These are phyloP conservation scores for Russula virescens DNA, from an alignment of 768 basidiomycete species.

Conservation along the genomic window DNA sequence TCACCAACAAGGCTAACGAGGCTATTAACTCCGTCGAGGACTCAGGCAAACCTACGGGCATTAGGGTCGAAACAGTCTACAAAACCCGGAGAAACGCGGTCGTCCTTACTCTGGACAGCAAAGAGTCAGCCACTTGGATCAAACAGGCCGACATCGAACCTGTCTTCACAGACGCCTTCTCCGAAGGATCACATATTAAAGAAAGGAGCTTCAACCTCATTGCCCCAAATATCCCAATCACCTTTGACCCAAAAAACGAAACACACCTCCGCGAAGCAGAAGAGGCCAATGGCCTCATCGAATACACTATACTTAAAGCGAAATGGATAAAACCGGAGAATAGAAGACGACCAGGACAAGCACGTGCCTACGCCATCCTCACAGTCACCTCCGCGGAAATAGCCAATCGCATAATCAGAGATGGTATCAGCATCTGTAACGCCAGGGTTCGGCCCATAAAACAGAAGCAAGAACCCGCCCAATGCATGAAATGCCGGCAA, in stretches of 20 bases:
- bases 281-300: background rate
- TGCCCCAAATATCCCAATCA: background rate
- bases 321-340: background rate
- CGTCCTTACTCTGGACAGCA: background rate
- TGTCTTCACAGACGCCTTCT: background rate
- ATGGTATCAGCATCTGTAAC: background rate
- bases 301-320: background rate
- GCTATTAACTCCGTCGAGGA: background rate
- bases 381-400: background rate
- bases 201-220: background rate
- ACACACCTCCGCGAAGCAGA: background rate
- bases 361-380: background rate
- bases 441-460: background rate
- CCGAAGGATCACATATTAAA: background rate
- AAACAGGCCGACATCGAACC: background rate
- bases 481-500: background rate
- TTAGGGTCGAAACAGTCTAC: background rate
- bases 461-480: background rate
- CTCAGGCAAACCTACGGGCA: background rate
- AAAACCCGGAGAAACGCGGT: background rate
- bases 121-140: background rate
- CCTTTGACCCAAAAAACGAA: background rate
- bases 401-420: background rate
- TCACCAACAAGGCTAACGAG: background rate
- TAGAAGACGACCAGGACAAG: background rate